phyloP scores from a whole-genome alignment of 1,139 yeast species.

The Nakaseomyces glabratus region DNA sequence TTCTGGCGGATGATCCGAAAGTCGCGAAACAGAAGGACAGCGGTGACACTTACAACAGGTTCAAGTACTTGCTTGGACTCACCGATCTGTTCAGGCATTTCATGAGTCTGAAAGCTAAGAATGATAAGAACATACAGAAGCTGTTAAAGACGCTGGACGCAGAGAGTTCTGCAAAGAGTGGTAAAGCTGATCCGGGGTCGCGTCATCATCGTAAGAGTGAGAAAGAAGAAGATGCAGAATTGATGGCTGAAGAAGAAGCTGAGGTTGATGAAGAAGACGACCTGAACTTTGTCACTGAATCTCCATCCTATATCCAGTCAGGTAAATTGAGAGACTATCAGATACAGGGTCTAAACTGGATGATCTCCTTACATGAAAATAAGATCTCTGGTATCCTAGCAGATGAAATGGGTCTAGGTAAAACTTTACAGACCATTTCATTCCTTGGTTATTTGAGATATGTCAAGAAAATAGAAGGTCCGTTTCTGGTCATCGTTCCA shows the following conservation, averaged over 20 bases:
- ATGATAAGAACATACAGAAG: slow-evolving; percentile 46
- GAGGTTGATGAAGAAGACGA: slow-evolving; percentile 45
- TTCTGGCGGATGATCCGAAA: slow-evolving; percentile 48
- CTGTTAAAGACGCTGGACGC: slow-evolving; percentile 33
- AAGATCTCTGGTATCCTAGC: slow-evolving; percentile 87
- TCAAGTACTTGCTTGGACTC: slow-evolving; percentile 55
- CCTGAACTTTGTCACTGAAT: slow-evolving; percentile 21
- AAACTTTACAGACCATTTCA: slow-evolving; percentile 87
- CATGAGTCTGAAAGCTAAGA: slow-evolving; percentile 55
- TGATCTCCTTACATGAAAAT: slow-evolving; percentile 73
- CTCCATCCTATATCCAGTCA: slow-evolving; percentile 56
- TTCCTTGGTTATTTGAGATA: slow-evolving; percentile 65
- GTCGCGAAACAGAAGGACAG: slow-evolving; percentile 50
- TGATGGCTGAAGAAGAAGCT: slow-evolving; percentile 68
- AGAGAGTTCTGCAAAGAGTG: slow-evolving; percentile 22
- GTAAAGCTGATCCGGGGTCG: slow-evolving; percentile 23
- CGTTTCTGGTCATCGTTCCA: slow-evolving; percentile 67
- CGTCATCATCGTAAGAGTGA: slow-evolving; percentile 60
- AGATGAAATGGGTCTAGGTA: slow-evolving; percentile 98
- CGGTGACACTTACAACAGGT: slow-evolving; percentile 58
- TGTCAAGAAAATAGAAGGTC: slow-evolving; percentile 53
- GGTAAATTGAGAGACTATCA: slow-evolving; percentile 75
- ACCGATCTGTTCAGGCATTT: slow-evolving; percentile 64
- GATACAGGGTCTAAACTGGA: slow-evolving; percentile 89
- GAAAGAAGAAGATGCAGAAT: slow-evolving; percentile 87